Evolutionary conservation across 495 filamentous ascomycete genomes (phyloP), one percentile per base, ranked within the genome.

Genomic region (Aspergillus affinis): DNA sequence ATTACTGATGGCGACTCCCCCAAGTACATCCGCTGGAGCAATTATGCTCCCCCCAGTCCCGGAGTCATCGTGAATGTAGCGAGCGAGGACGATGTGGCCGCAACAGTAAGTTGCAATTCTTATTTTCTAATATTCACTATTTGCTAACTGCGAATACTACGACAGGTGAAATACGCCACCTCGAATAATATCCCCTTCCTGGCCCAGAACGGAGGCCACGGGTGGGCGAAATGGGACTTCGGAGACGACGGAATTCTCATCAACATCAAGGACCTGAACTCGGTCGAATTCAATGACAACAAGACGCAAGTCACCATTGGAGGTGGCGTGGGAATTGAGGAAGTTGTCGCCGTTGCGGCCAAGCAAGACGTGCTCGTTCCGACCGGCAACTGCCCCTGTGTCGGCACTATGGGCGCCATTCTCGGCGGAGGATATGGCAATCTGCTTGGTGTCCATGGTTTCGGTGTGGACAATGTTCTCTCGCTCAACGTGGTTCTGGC

Each of bases 141-240:
- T 17, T 41, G 12, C 36, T 41, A 41, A 41, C 15, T 15, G 36
- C 10, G 0, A 41, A 15, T 4, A 17, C 12, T 15, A 1, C 9
- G 12, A 41, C 12, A 57, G 54, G 54, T 57, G 2, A 18, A 29
- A 29, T 57, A 57, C 45, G 49, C 45, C 54, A 30, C 46, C n/a
- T 47, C 36, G 1, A 57, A 57, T 12, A 17, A 30, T 10, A 57
- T 57, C 26, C 45, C 44, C 1, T 57, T 57, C 15, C 45, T 57
- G 23, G 21, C 54, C 26, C 54, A 57, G 41, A 57, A 48, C 17
- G 54, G 54, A 12, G 54, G 54, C 2, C 54, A 57, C 19, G 21
- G 44, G 2, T 57, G 54, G 54, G 45, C 54, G 26, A 30, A 47
- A 7, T 48, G 46, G 13, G 20, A 57, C 45, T 18, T 57, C n/a